phyloP scores from a whole-genome alignment of 495 filamentous ascomycete genomes.

The Aspergillus biplanus region DNA sequence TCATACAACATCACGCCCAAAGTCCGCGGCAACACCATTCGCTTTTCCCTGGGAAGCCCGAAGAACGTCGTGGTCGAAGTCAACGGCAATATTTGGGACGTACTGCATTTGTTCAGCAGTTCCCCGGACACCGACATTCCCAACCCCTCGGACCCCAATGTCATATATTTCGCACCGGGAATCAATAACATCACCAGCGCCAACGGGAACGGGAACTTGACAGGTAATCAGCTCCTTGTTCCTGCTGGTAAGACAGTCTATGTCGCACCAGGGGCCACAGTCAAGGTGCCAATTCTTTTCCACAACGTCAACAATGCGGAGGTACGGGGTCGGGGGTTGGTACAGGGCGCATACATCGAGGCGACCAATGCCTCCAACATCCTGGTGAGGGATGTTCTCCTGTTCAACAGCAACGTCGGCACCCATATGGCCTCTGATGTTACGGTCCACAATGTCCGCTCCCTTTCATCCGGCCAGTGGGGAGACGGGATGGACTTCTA shows the following conservation, averaged over 20 bases:
- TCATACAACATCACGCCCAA: conserved; percentile 17
- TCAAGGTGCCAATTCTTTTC: conserved; percentile 22
- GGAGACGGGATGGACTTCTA: conserved; percentile 28
- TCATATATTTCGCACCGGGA: conserved; percentile 30
- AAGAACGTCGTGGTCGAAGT: conserved; percentile 26
- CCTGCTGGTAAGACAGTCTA: conserved; percentile 29
- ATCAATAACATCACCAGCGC: conserved; percentile 19
- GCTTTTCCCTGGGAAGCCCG: conserved; percentile 20
- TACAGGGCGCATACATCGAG: conserved; percentile 20
- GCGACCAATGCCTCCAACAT: conserved; percentile 17
- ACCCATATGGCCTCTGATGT: conserved; percentile 19
- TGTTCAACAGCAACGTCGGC: conserved; percentile 17
- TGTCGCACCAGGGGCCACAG: conserved; percentile 21
- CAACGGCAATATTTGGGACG: conserved; percentile 25
- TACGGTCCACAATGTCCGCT: conserved; percentile 11
- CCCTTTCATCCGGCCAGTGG: conserved; percentile 20
- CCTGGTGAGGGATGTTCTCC: conserved; percentile 11
- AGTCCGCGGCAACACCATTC: conserved; percentile 19
- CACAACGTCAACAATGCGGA: conserved; percentile 19
- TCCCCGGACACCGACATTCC: conserved; percentile 13
- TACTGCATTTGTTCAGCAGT: conserved; percentile 24
- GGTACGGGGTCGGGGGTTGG: conserved; percentile 26
- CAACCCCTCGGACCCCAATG: conserved; percentile 8
- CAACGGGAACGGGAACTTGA: neutral
- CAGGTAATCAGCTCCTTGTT: conserved; percentile 16